phyloP scores from a whole-genome alignment of 176 grass and related monocot genomes.

The Paspalum notatum region DNA sequence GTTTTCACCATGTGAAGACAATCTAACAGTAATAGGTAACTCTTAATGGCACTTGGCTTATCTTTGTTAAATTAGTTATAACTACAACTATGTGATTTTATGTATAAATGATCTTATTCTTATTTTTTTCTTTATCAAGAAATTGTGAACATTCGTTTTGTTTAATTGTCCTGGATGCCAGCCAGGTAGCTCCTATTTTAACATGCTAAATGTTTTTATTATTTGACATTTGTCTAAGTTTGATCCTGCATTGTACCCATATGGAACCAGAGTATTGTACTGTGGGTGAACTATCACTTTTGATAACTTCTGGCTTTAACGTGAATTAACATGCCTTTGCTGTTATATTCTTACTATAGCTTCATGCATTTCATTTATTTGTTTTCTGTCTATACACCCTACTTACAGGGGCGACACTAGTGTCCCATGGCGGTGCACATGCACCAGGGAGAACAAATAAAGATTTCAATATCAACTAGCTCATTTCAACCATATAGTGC shows the following conservation, averaged over 20 bases:
- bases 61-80: conserved; percentile 7
- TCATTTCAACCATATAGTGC: background rate
- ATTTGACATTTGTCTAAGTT: conserved; percentile 11
- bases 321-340: conserved; percentile 10
- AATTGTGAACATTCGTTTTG: background rate
- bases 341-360: background rate
- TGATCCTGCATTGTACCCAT: background rate
- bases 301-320: background rate
- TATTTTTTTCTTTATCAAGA: conserved; percentile 15
- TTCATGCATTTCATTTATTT: background rate
- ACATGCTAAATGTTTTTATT: background rate
- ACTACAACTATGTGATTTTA: background rate
- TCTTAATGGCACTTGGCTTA: background rate
- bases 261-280: background rate
- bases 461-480: background rate
- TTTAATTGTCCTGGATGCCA: background rate
- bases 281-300: background rate
- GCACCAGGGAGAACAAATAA: background rate
- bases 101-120: background rate
- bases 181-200: background rate
- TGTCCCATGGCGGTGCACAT: background rate
- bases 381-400: background rate
- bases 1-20: background rate
- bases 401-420: background rate
- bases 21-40: background rate